Percentiles rank a stretch among this genome's conserved stretches.
These are phyloP conservation scores for Arachis monticola DNA, from an alignment of 331 rosid genomes.

Conservation along the genomic window DNA sequence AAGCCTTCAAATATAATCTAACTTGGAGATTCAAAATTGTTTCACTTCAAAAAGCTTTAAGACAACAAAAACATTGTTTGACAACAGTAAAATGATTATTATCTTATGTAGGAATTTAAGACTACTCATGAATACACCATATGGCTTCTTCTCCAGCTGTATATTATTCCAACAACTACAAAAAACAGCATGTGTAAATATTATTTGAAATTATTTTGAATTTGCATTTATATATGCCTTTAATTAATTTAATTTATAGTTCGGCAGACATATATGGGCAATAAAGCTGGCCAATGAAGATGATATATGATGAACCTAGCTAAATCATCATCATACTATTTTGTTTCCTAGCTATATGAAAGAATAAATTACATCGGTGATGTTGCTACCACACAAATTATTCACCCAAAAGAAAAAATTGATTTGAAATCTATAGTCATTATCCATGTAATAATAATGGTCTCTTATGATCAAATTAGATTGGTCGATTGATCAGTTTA, in stretches of 20 bases:
- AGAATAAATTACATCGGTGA: background rate
- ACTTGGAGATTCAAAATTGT: background rate
- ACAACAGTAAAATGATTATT: background rate
- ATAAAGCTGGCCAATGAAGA: slow-evolving; percentile 27
- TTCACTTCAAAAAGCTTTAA: slow-evolving; percentile 4
- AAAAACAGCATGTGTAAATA: no score
- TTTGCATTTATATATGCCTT: background rate
- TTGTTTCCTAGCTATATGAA: slow-evolving; percentile 24
- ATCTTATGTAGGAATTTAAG: no score
- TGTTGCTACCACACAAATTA: background rate
- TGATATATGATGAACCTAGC: slow-evolving; percentile 8
- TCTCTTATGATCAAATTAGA: no score
- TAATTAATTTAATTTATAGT: background rate
- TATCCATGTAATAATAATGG: background rate
- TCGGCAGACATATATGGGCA: slow-evolving; percentile 24
- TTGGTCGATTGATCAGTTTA: no score
- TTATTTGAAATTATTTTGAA: slow-evolving; percentile 18
- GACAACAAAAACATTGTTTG: slow-evolving; percentile 1
- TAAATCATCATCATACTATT: slow-evolving; percentile 30
- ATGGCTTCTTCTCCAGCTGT: slow-evolving; percentile 2
- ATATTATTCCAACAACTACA: background rate
- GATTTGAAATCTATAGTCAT: background rate
- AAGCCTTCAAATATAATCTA: background rate
- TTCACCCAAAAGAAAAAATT: background rate
- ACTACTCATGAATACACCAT: background rate